These are phyloP conservation scores for Colletotrichum cuscutae DNA, from an alignment of 2,329 filamentous ascomycete species.

Conservation along the genomic window DNA sequence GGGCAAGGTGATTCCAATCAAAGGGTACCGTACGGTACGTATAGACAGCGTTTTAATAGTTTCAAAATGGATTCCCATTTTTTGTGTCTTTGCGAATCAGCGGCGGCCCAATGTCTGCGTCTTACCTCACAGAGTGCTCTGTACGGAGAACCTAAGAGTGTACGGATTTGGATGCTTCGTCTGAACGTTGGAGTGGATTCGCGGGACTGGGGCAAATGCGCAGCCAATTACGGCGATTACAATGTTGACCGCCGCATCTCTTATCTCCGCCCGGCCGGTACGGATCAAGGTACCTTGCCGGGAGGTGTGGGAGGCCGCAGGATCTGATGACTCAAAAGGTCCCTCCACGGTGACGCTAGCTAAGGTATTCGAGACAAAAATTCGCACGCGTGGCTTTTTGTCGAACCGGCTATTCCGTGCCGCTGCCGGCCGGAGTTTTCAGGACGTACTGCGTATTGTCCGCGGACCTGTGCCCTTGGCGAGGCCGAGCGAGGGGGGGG, in stretches of 20 bases:
- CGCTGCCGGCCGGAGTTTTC: not conserved
- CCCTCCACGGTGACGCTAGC: not conserved
- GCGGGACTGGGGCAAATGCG: not conserved
- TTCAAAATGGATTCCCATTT: conserved; percentile 13
- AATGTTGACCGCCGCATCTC: not conserved
- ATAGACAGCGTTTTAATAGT: conserved; percentile 18
- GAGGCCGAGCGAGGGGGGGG: conserved; percentile 6
- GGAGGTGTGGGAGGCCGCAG: not conserved
- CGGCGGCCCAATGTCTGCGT: not conserved
- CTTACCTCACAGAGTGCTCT: too few species aligned
- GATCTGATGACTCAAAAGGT: conserved; percentile 24
- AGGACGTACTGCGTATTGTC: not conserved
- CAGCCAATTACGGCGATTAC: conserved; percentile 5
- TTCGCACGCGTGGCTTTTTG: conserved; percentile 14
- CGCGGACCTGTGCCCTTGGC: not conserved
- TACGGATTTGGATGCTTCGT: not conserved
- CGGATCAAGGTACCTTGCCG: not conserved
- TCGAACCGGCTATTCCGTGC: not conserved
- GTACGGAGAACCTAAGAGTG: too few species aligned
- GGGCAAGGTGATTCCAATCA: not conserved
- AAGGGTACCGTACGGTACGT: not conserved
- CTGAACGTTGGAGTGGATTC: not conserved
- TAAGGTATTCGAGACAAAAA: not conserved
- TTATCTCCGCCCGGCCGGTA: conserved; percentile 15
- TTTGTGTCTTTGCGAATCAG: not conserved